Base-by-base conservation (phyloP, 805 yeast genomes). In the Yamadazyma scolyti region DNA sequence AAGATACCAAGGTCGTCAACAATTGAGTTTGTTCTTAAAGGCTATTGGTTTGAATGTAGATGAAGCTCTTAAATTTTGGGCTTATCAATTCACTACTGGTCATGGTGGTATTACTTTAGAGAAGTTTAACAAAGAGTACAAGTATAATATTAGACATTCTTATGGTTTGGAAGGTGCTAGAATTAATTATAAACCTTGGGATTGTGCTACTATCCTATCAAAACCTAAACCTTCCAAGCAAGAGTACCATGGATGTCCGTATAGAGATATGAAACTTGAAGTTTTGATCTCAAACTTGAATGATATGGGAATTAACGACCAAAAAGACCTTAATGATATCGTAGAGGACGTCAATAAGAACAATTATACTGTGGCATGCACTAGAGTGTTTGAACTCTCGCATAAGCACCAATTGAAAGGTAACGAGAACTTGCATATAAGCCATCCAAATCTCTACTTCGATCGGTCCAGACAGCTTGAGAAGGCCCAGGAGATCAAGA, bases 221-320 rank as follows among this genome's bases (percentile, higher is more conserved):
- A 79, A 79, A 44, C 86, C 87, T 6, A 73, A 79, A 41, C 88
- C 95, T 0, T 61, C 68, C 27, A 67, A 71, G 28, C 71, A 69
- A 24, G 95, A 89, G 44, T 73, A 63, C 37, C 96, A 90, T 52
- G 98, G 98, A 2, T 90, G 97, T 57, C 97, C 97, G 4, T 93
- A 84, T 58, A 66, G 95, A 33, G 90, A 83, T 47, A 63, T 83
- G 47, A 67, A 73, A 9, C 52, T 73, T n/a, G 94, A 85, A 26
- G 70, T 73, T 31, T 64, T 93, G 28, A 65, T 72, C 5, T 43
- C 47, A 3, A 74, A 75, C 38, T 64, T 93, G 42, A 58, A 63
- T 23, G 71, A 65, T 13, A 73, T 85, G 77, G 90, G 89, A 1
- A 60, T 86, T 28, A 65, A 55, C 7, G 85, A 82, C 36, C 71